Evolutionary conservation across 202 grass and related monocot species (phyloP), one percentile per base, ranked within the genome.

Genomic region (Setaria italica): DNA sequence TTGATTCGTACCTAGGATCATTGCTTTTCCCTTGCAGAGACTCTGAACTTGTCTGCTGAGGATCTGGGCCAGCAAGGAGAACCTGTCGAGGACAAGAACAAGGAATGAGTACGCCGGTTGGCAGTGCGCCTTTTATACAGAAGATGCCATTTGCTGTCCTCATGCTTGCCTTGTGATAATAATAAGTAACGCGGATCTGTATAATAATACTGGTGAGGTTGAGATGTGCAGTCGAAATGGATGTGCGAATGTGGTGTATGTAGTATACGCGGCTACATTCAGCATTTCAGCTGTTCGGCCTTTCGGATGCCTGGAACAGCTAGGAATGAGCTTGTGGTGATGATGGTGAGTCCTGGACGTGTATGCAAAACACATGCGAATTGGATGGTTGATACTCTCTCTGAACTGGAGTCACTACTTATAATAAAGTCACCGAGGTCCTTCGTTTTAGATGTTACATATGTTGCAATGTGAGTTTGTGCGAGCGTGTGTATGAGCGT

Each of bases 1-100:
- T 62, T 70, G 11, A 25, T 74, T 42, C 16, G 2, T 55, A 21
- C 53, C 13, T 49, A 2, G 32, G 0, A 19, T 10, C 12, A 49
- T 81, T 58, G 5, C 16, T 55, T 70, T 70, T 39, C 15, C 14
- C 8, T 29, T 62, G 14, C 77, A 94, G 90, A 92, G 77, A 59
- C 70, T 43, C 54, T 76, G 86, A 90, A 70, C 83, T 45, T 87
- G 74, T 77, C 88, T 80, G 33, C 88, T 4, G 90, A 92, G 70
- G 92, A 90, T 72, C 60, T 64, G 71, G 70, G 14, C 82, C 77
- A 76, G 51, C 76, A 78, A 55, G 86, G 74, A 16, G 86, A 64
- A 13, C 55, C 71, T 25, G 41, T 6, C 39, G 74, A 92, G 58
- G 87, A 87, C 68, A 89, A 91, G 77, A 93, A 54, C 64, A 79